phyloP scores from a whole-genome alignment of 495 filamentous ascomycete genomes.

The Aspergillus heteromorphus region DNA sequence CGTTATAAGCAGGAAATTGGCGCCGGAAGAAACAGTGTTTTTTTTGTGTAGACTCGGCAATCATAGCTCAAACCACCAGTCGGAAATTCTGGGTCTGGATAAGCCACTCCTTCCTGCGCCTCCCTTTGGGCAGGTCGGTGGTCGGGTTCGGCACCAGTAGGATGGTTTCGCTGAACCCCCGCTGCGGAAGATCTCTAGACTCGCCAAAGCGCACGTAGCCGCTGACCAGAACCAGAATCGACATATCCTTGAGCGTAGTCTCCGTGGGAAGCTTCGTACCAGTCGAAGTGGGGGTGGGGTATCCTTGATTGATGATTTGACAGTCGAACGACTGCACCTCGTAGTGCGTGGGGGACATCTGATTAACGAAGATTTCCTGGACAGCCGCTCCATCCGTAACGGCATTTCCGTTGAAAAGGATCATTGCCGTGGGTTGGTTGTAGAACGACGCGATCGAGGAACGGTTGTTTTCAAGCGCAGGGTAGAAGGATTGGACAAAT shows the following conservation, averaged over 20 bases:
- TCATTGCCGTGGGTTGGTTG: conserved; percentile 43
- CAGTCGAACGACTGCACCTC: conserved; percentile 65
- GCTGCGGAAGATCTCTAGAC: conserved; percentile 46
- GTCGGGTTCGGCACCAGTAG: conserved; percentile 72
- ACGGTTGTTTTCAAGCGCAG: conserved; percentile 51
- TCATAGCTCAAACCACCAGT: conserved; percentile 41
- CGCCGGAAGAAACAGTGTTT: too few relatives aligned
- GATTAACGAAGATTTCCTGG: conserved; percentile 53
- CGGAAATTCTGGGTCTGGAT: conserved; percentile 73
- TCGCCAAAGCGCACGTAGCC: conserved; percentile 62
- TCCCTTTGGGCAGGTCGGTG: conserved; percentile 37
- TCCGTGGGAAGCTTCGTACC: conserved; percentile 32
- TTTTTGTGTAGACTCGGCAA: neutral
- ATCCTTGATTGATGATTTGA: conserved; percentile 67
- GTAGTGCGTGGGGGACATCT: conserved; percentile 57
- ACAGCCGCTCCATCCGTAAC: conserved; percentile 52
- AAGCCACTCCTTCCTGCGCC: conserved; percentile 53
- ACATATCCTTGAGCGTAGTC: conserved; percentile 54
- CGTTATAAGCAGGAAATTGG: neutral
- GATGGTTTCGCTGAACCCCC: conserved; percentile 69
- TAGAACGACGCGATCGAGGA: conserved; percentile 54
- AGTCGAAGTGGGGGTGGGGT: conserved; percentile 36
- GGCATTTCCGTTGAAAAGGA: conserved; percentile 62
- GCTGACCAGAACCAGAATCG: conserved; percentile 60
- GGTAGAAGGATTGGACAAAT: conserved; percentile 50